Conservation (phyloP, 306 rosid species). For the Lotus japonicus region DNA sequence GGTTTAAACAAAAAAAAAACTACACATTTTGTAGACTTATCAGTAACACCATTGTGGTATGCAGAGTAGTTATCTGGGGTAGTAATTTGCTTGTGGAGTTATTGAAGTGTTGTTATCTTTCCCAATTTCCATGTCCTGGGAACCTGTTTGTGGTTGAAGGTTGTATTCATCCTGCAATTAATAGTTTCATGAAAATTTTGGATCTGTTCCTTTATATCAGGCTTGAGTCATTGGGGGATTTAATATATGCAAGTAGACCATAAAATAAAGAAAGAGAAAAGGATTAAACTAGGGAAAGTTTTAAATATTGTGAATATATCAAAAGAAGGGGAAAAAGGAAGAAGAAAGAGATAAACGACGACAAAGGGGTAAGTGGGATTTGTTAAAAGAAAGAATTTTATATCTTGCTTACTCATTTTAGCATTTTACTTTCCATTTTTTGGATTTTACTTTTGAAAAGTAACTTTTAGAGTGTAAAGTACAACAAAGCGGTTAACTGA, state of each 20-base stretch:
- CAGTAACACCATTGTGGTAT: neutral
- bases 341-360: neutral
- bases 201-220: conserved; percentile 11
- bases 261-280: conserved; percentile 1
- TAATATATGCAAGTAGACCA: conserved; percentile 17
- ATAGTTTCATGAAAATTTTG: conserved; percentile 27
- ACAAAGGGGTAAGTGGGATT: conserved; percentile 22
- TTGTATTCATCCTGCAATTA: neutral
- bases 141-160: conserved; percentile 18
- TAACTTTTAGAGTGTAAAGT: no score
- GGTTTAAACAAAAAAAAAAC: no score
- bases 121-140: neutral
- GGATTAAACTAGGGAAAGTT: conserved; percentile 4
- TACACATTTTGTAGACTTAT: neutral
- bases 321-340: neutral
- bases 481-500: no score
- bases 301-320: neutral
- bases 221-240: conserved; percentile 1
- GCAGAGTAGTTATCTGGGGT: conserved; percentile 19
- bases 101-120: conserved; percentile 3
- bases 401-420: no score
- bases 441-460: no score
- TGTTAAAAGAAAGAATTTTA: neutral
- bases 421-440: no score
- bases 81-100: neutral